These are phyloP conservation scores for Aspergillus bombycis DNA, from an alignment of 2,329 filamentous ascomycete genomes.

Conservation along the genomic window DNA sequence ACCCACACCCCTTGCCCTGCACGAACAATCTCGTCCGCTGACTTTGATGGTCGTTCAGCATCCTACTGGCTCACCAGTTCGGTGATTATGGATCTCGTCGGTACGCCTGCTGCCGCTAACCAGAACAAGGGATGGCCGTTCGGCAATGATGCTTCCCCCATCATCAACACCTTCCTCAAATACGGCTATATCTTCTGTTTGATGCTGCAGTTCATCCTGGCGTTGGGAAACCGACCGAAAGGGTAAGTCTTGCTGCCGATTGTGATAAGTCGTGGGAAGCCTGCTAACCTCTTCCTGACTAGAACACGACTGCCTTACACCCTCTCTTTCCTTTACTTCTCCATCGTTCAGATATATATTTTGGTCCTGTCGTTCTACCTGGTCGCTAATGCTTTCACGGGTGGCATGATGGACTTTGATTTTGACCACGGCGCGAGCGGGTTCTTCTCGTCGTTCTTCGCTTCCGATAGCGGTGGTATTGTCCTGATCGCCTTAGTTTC, in stretches of 20 bases:
- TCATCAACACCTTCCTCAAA: conserved; percentile 88
- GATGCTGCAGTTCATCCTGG: conserved; percentile 92
- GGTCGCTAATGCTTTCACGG: conserved; percentile 77
- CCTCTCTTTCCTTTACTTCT: conserved; percentile 83
- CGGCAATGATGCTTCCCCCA: conserved; percentile 80
- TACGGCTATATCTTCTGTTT: conserved; percentile 92
- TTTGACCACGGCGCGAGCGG: conserved; percentile 62
- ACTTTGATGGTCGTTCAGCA: conserved; percentile 56
- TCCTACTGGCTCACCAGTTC: conserved; percentile 97
- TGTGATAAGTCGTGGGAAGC: no score
- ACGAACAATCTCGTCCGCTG: conserved; percentile 16
- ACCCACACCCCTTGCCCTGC: conserved; percentile 2
- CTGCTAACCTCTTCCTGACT: neutral
- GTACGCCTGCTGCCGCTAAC: conserved; percentile 62
- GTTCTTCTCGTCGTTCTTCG: conserved; percentile 82
- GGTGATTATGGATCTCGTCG: conserved; percentile 97
- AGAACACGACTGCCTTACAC: conserved; percentile 16
- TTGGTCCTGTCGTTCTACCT: conserved; percentile 86
- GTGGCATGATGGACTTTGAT: conserved; percentile 62
- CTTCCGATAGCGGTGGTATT: conserved; percentile 77
- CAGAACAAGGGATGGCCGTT: conserved; percentile 80
- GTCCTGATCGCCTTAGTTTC: conserved; percentile 91
- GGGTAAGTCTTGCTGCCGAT: conserved; percentile 56
- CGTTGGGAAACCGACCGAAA: conserved; percentile 94
- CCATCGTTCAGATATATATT: conserved; percentile 90